These are phyloP conservation scores for Tylopilus vinaceipallidus DNA, from an alignment of 768 basidiomycete genomes.

Conservation along the genomic window DNA sequence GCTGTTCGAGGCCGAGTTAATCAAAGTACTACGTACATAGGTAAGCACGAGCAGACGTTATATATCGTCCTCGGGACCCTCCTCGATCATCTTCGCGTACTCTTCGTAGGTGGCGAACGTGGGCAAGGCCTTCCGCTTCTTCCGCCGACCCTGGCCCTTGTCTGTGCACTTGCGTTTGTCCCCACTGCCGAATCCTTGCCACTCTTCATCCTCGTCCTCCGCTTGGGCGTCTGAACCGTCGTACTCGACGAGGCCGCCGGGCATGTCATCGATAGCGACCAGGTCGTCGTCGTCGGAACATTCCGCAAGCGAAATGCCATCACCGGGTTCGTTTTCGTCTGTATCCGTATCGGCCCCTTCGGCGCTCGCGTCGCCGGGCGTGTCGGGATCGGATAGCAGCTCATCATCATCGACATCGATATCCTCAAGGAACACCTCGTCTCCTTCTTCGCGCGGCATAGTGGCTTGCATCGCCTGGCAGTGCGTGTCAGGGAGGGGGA, in stretches of 20 bases:
- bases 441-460: conserved; percentile 62
- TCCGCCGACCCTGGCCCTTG: conserved; percentile 46
- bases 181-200: conserved; percentile 42
- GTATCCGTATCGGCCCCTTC: conserved; percentile 28
- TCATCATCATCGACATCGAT: conserved; percentile 22
- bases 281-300: conserved; percentile 73
- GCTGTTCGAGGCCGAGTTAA: no score
- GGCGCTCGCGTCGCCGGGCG: conserved; percentile 32
- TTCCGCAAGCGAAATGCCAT: conserved; percentile 55
- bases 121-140: conserved; percentile 66
- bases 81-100: conserved; percentile 82
- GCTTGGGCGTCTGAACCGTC: conserved; percentile 49
- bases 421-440: conserved; percentile 41
- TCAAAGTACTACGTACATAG: no score
- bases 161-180: conserved; percentile 54
- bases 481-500: conserved; percentile 5
- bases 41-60: no score
- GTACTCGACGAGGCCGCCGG: conserved; percentile 57
- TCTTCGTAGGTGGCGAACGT: conserved; percentile 89
- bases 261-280: conserved; percentile 52
- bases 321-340: conserved; percentile 38
- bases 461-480: conserved; percentile 83
- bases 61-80: conserved; percentile 35
- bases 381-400: conserved; percentile 25
- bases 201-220: conserved; percentile 20